Evolutionary conservation across 164 flowering plant species (phyloP), one percentile per base, ranked within the genome.

Genomic region (Tetrastigma voinierianum): DNA sequence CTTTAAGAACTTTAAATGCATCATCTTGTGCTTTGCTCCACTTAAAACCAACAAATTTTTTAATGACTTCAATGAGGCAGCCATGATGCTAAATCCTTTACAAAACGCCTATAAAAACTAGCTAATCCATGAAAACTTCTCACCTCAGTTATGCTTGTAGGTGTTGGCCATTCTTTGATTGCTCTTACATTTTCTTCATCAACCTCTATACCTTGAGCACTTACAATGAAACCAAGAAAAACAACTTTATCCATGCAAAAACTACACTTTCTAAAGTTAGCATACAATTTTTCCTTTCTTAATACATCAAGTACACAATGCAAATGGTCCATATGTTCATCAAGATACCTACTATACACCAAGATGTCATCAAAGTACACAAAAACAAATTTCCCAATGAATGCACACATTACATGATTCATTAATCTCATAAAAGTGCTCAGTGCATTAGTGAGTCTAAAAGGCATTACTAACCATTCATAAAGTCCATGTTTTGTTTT

Each of bases 231-330:
- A 58, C 61, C 46, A 58, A 58, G 61, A 58, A 58, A 23, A 16
- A 58, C 45, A 58, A 58, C 43, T 32, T 58, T 58, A 46, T 32
- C 45, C 43, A 40, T 24, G 61, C 61, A 58, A 58, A 58, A 58
- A 2, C n/a, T 3, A 58, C 61, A 25, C n/a, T 58, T 58, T 18
- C 25, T 58, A 9, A 58, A 25, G 12, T 58, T 58, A 10, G 45
- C 46, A 58, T 24, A 58, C 14, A 58, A 15, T 25, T 58, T 24
- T 58, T 58, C 45, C 25, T 58, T 58, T 58, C 61, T 58, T 13
- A 58, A n/a, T 11, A 58, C 61, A 12, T 23, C 46, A 24, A 58
- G 46, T n/a, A 58, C 61, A 15, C 16, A 40, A 24, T 58, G 43
- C 16, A 58, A 25, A 40, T 58, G 46, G 3, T 58, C 44, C 8